Evolutionary conservation across 164 flowering plant species (phyloP).

Genomic region (Brasenia schreberi): DNA sequence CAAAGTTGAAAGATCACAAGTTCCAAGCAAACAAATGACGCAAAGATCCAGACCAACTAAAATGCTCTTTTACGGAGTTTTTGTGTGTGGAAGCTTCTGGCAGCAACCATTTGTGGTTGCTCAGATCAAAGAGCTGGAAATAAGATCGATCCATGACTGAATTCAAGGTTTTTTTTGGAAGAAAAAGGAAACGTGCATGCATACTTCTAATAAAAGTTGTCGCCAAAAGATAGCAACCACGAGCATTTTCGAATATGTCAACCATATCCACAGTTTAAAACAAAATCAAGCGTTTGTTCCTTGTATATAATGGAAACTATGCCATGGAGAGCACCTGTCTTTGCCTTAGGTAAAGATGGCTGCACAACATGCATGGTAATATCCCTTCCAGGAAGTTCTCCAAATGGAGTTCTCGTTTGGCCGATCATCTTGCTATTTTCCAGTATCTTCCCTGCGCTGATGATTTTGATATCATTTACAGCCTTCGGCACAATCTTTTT

Average conservation of each 20-base stretch:
- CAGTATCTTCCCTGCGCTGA: conserved; percentile 32
- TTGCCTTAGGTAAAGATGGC: conserved; percentile 24
- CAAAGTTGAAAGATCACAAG: neutral
- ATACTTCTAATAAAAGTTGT: neutral
- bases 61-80: no score
- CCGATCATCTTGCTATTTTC: conserved; percentile 35
- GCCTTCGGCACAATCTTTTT: conserved; percentile 27
- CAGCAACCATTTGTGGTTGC: neutral
- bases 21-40: neutral
- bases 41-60: no score
- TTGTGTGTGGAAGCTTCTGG: no score
- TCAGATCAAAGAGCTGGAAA: neutral
- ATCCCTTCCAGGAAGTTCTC: conserved; percentile 27
- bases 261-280: neutral
- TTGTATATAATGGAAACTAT: neutral
- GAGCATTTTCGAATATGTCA: neutral
- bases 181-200: neutral
- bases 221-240: neutral
- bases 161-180: neutral
- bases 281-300: neutral
- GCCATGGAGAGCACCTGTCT: conserved; percentile 14
- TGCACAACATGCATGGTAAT: conserved; percentile 48
- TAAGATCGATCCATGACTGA: neutral
- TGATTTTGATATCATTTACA: conserved; percentile 31
- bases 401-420: conserved; percentile 29